Conservation (phyloP, 1,139 yeast genomes). For the Debaryomycetaceae sp. region DNA sequence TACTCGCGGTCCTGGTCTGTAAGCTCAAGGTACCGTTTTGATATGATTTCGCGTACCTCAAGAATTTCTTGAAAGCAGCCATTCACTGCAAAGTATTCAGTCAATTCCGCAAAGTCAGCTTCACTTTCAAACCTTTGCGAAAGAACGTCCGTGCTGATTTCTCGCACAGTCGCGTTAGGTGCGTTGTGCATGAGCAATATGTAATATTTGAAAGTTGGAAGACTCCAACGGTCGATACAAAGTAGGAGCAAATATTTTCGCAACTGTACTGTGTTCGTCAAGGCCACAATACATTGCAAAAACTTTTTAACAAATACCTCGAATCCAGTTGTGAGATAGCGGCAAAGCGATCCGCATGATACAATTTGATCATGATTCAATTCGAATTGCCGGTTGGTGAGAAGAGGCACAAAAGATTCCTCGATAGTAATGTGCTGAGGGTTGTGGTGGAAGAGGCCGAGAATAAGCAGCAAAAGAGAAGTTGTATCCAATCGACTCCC, state of each 20-base stretch:
- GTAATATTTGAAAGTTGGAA: slow-evolving; percentile 20
- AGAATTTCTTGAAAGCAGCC: slow-evolving; percentile 13
- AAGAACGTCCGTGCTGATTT: slow-evolving; percentile 11
- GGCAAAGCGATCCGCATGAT: slow-evolving; percentile 17
- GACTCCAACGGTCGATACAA: slow-evolving; percentile 18
- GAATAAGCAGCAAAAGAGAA: neutral
- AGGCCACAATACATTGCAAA: slow-evolving; percentile 23
- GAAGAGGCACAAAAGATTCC: slow-evolving; percentile 7
- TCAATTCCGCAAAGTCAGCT: slow-evolving; percentile 9
- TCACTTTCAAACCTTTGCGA: slow-evolving; percentile 8
- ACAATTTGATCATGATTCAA: slow-evolving; percentile 13
- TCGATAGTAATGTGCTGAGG: slow-evolving; percentile 1
- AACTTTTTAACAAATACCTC: slow-evolving; percentile 20
- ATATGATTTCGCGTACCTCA: slow-evolving; percentile 9
- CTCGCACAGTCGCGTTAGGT: slow-evolving; percentile 20
- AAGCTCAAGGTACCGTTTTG: slow-evolving; percentile 6
- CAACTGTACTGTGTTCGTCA: slow-evolving; percentile 17
- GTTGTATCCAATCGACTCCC: no score
- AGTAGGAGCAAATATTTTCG: slow-evolving; percentile 11
- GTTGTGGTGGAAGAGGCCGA: neutral
- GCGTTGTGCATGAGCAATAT: slow-evolving; percentile 24
- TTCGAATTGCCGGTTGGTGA: slow-evolving; percentile 10
- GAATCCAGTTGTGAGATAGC: slow-evolving; percentile 11
- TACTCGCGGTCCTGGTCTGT: slow-evolving; percentile 9
- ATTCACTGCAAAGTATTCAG: slow-evolving; percentile 12